Evolutionary conservation across 208 protist genomes (phyloP), one percentile per base, ranked within the genome.

Genomic region (Porcisia deanei): DNA sequence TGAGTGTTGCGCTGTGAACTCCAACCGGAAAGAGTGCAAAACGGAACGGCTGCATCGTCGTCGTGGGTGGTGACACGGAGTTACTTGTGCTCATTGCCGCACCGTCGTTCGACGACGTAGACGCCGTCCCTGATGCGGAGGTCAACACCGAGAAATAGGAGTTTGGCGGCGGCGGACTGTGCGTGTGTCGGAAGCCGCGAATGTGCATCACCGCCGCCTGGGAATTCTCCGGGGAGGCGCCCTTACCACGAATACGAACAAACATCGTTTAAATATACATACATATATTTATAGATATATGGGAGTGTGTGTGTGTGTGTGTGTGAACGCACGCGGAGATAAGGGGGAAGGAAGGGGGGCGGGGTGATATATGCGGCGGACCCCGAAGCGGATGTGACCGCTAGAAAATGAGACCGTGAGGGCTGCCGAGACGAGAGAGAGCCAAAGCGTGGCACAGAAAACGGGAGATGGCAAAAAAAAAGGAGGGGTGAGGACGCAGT

Each of bases 171-270:
- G 89, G 82, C 34, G 52, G 71, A 18, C 81, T 87, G 86, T 92
- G 82, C 18, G 84, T 87, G 71, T 85, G 80, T 20, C 90, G 84
- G 75, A 95, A 95, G n/a, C 88, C 92, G 52, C 92, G 88, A 34
- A 94, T 72, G 72, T 94, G 84, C 81, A 96, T 85, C 16, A 91
- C 60, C 0, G 80, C 78, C 16, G 92, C 92, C 85, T 96, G 92
- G 14, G 90, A 95, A 82, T 96, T 96, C 80, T 96, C 90, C 2
- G 92, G 86, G 59, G 83, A 93, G 18, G 88, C 88, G 6, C 92
- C 92, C 49, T 88, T 87, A 30, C 92, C 90, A 64, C 92, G 90
- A 63, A 94, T 89, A 71, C 92, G 92, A 12, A 96, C 73, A 70
- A 95, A 86, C 92, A 96, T 96, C 20, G 9, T 5, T 12, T 12